Conservation (phyloP, 768 basidiomycete species). For the Leccinum barrowsii region DNA sequence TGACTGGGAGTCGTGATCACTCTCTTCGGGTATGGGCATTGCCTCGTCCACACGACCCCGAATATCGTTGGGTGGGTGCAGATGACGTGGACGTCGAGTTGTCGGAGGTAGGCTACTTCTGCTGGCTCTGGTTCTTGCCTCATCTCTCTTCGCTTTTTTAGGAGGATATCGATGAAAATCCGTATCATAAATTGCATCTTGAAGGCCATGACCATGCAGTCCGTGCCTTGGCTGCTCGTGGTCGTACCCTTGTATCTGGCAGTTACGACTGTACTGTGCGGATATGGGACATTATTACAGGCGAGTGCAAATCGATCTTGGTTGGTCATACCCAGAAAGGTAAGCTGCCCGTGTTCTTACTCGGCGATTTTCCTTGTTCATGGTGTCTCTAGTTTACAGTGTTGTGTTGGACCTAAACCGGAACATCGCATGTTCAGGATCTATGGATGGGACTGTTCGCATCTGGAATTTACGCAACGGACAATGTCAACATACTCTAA, state of each 20-base stretch:
- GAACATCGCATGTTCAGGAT: constrained; percentile 92
- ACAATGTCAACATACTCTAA: constrained; percentile 72
- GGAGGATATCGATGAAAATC: constrained; percentile 76
- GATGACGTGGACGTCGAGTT: constrained; percentile 62
- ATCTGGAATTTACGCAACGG: constrained; percentile 90
- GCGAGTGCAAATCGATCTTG: constrained; percentile 74
- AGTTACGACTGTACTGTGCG: constrained; percentile 95
- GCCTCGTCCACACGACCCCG: constrained; percentile 67
- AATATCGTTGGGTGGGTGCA: constrained; percentile 63
- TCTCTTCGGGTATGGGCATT: constrained; percentile 66
- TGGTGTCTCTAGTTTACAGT: constrained; percentile 70
- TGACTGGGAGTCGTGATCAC: constrained; percentile 69
- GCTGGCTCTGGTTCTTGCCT: not conserved
- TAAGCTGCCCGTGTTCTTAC: constrained; percentile 28
- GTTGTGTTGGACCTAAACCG: constrained; percentile 86
- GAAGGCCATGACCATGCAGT: constrained; percentile 92
- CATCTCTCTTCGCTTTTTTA: constrained; percentile 19
- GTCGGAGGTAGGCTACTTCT: constrained; percentile 36
- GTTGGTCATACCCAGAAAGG: constrained; percentile 93
- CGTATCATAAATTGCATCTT: constrained; percentile 82
- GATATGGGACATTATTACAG: constrained; percentile 90
- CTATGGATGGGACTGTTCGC: constrained; percentile 96
- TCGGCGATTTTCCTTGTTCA: constrained; percentile 1
- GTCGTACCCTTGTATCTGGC: constrained; percentile 87
- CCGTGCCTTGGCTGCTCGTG: constrained; percentile 86